Base-by-base conservation (phyloP, 1,284 basidiomycete species). In the Apiotrichum domesticum region DNA sequence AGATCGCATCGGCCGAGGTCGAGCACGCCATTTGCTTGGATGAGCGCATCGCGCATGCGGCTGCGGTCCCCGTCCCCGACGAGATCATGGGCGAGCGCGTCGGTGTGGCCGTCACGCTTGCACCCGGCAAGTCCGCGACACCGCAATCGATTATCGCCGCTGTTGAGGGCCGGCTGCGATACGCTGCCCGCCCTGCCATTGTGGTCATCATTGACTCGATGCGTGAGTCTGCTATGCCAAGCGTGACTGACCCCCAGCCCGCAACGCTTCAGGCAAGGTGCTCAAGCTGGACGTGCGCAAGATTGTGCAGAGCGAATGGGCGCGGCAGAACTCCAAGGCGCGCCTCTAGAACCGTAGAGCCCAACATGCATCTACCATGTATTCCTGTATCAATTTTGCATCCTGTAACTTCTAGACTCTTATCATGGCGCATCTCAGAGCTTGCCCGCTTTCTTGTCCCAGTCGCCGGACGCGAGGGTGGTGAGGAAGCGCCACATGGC, bases 11-110 rank as follows among this genome's bases (percentile, higher is more conserved):
- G 3, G 53, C 61, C 1, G 69, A 71, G 39, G 65, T 73, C 14
- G 72, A 73, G 57, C 70, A 71, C 52, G 72, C 68, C 10, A 44
- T 73, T 6, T 68, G 64, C 41, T 56, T 64, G 11, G 63, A 69
- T 45, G 50, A 58, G 13, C 51, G 62, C 11, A 63, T 73, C 2
- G 54, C 56, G 1, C 67, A 73, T 57, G 70, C 65, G 9, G 66
- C 62, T 10, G 71, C 69, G 6, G 58, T 73, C 2, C 64, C 69
- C 2, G 61, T 73, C 0, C 72, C 72, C 0, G 63, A 69, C 40
- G 40, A 55, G 15, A 47, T 65, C 15, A 54, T 73, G 9, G 69
- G 70, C 29, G 72, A 73, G 55, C 58, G 64, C 21, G 70, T 73
- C 13, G 70, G 70, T 3, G 68, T 63, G 0, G 59, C 68, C 8